These are phyloP conservation scores for Boletus patriciae DNA, from an alignment of 768 basidiomycete genomes.

Conservation along the genomic window DNA sequence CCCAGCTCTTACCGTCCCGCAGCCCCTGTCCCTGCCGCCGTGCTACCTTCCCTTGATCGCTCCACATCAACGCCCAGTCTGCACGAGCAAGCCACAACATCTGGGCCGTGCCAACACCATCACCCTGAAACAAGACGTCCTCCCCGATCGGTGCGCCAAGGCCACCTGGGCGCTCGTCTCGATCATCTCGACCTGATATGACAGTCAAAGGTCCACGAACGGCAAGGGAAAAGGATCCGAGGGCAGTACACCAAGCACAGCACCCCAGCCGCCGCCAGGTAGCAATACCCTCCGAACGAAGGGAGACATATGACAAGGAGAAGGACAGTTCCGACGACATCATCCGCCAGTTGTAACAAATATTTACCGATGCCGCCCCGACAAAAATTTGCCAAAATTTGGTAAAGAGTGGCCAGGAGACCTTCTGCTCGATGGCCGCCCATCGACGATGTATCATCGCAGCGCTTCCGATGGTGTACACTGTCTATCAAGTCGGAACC, in stretches of 20 bases:
- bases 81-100: conserved; percentile 43
- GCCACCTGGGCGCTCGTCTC: conserved; percentile 50
- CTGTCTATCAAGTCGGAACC: conserved; percentile 95
- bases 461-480: conserved; percentile 98
- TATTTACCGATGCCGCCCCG: conserved; percentile 97
- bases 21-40: conserved; percentile 56
- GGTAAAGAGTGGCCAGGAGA: conserved; percentile 97
- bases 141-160: conserved; percentile 41
- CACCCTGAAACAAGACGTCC: conserved; percentile 61
- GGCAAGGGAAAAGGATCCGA: conserved; percentile 40
- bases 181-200: conserved; percentile 59
- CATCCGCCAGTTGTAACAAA: conserved; percentile 84
- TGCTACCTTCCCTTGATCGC: conserved; percentile 75
- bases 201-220: conserved; percentile 43
- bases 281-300: conserved; percentile 78
- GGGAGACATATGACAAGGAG: conserved; percentile 84
- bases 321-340: conserved; percentile 85
- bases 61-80: conserved; percentile 80
- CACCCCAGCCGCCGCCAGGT: conserved; percentile 66
- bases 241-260: conserved; percentile 42
- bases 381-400: conserved; percentile 89
- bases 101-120: conserved; percentile 71
- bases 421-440: neutral
- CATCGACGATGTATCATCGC: conserved; percentile 12
- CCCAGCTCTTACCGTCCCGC: too few species aligned